Conservation (phyloP, 257 asterid genomes). For the Przewalskia tangutica region DNA sequence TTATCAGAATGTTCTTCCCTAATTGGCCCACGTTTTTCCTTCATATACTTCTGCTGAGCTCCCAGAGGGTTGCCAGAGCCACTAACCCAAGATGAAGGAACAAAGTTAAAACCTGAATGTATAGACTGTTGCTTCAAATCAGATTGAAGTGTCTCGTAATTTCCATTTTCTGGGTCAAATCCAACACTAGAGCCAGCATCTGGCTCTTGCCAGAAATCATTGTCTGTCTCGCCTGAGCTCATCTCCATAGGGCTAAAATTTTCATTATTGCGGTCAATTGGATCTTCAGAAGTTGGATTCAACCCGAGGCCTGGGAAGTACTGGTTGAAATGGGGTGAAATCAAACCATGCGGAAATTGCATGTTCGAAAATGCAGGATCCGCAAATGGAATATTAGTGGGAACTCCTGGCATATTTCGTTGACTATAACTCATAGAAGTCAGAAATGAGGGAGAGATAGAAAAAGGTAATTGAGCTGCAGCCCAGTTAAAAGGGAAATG, state of each 20-base stretch:
- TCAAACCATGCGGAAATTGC: slow-evolving; percentile 46
- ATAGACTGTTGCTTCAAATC: slow-evolving; percentile 41
- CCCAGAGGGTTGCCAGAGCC: slow-evolving; percentile 31
- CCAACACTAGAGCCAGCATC: slow-evolving; percentile 40
- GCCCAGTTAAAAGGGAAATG: slow-evolving; percentile 55
- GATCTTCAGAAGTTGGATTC: slow-evolving; percentile 44
- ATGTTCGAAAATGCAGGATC: slow-evolving; percentile 31
- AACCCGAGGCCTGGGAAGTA: slow-evolving; percentile 49
- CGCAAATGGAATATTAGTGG: slow-evolving; percentile 24
- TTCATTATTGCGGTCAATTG: slow-evolving; percentile 46
- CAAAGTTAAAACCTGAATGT: slow-evolving; percentile 41
- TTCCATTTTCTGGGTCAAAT: slow-evolving; percentile 43
- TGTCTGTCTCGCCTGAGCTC: slow-evolving; percentile 45
- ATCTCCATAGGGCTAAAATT: slow-evolving; percentile 41
- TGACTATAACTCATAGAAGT: slow-evolving; percentile 73
- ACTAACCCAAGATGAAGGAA: slow-evolving; percentile 49
- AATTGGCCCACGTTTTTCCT: slow-evolving; percentile 47
- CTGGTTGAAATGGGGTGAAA: slow-evolving; percentile 50
- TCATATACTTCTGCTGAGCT: slow-evolving; percentile 42
- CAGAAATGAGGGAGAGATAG: slow-evolving; percentile 65
- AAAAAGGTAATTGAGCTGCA: slow-evolving; percentile 63
- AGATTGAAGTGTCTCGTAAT: slow-evolving; percentile 26
- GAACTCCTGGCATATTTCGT: slow-evolving; percentile 55
- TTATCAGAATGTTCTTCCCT: slow-evolving; percentile 39
- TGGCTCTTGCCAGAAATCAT: slow-evolving; percentile 54